These are phyloP conservation scores for Podaxis sp. DNA, from an alignment of 768 basidiomycete genomes.

Conservation along the genomic window DNA sequence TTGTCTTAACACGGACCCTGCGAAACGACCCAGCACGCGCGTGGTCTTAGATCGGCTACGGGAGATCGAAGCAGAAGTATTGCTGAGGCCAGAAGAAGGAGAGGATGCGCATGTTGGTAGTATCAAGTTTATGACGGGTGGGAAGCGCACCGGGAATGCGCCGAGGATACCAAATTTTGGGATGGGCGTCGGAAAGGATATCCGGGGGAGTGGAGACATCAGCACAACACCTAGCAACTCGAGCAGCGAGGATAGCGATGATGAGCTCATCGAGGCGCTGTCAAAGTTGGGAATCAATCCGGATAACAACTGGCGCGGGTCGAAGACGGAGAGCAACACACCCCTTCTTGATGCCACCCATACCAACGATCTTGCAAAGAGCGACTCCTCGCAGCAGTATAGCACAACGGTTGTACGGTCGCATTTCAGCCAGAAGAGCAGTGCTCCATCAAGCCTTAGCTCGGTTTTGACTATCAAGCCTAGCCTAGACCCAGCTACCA, in stretches of 20 bases:
- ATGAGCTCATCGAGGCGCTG: slow-evolving; percentile 63
- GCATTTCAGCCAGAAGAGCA: slow-evolving; percentile 29
- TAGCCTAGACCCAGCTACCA: slow-evolving; percentile 44
- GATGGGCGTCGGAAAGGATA: slow-evolving; percentile 59
- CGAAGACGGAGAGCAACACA: slow-evolving; percentile 29
- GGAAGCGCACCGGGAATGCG: slow-evolving; percentile 49
- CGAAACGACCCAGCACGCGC: slow-evolving; percentile 68
- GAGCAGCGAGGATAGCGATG: slow-evolving; percentile 57
- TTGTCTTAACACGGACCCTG: slow-evolving; percentile 66
- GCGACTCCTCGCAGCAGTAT: slow-evolving; percentile 43
- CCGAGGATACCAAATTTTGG: slow-evolving; percentile 90
- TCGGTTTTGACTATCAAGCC: slow-evolving; percentile 72
- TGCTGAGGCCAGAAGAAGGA: slow-evolving; percentile 57
- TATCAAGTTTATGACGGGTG: slow-evolving; percentile 73
- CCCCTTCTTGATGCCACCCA: not conserved
- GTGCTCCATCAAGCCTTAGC: slow-evolving; percentile 52
- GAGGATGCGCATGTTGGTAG: slow-evolving; percentile 81
- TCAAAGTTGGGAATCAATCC: slow-evolving; percentile 43
- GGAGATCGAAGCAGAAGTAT: slow-evolving; percentile 79
- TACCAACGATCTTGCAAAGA: not conserved
- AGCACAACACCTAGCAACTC: slow-evolving; percentile 14
- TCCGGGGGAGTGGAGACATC: slow-evolving; percentile 26
- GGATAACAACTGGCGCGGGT: slow-evolving; percentile 38
- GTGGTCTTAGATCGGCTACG: slow-evolving; percentile 76
- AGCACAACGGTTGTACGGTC: slow-evolving; percentile 65